Evolutionary conservation across 106 monocot species (phyloP).

Genomic region (Posidonia australis): DNA sequence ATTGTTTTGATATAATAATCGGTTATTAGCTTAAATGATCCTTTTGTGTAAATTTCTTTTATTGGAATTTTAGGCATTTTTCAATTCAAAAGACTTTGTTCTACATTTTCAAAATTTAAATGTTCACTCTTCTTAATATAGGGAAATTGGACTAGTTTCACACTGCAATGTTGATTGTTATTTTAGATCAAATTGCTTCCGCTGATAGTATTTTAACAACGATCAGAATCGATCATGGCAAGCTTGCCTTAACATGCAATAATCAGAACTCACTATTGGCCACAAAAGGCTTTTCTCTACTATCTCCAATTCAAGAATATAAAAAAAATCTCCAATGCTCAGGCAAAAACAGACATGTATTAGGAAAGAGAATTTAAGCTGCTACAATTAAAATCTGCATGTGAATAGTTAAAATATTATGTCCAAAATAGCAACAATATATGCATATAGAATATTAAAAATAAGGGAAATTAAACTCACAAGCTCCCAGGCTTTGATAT

Average conservation of each 20-base stretch:
- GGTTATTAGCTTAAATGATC: too few species aligned
- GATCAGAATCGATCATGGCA: not conserved
- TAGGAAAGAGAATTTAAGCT: not conserved
- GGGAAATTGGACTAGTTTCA: too few species aligned
- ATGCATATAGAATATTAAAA: not conserved
- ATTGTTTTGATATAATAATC: too few species aligned
- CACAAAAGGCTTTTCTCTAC: not conserved
- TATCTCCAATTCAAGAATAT: not conserved
- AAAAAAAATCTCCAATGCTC: not conserved
- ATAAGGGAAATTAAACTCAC: not conserved
- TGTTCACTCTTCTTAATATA: too few species aligned
- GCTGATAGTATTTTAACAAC: not conserved
- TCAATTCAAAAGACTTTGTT: too few species aligned
- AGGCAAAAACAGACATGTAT: not conserved
- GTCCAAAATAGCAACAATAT: not conserved
- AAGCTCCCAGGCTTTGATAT: conserved; percentile 17
- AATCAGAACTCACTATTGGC: too few species aligned
- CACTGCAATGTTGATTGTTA: too few species aligned
- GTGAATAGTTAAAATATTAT: not conserved
- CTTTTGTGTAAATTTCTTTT: too few species aligned
- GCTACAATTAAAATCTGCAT: not conserved
- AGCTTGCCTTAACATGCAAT: not conserved
- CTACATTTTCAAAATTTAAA: too few species aligned
- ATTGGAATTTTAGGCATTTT: too few species aligned
- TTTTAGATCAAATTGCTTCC: not conserved